These are phyloP conservation scores for Pichia pseudocactophila DNA, from an alignment of 805 yeast genomes.

Conservation along the genomic window DNA sequence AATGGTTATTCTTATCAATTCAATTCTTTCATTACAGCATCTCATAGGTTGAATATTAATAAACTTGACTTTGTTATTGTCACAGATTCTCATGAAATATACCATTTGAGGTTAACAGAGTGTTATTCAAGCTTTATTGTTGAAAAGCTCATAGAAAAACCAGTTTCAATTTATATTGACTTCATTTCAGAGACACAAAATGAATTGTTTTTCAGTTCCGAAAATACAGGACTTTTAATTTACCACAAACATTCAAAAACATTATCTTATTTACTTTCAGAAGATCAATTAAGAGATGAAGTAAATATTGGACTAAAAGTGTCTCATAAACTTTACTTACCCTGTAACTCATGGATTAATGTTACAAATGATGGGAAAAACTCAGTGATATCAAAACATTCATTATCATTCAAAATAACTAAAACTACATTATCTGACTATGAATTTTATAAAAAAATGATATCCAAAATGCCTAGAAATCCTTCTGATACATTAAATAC, in stretches of 20 bases:
- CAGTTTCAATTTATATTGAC: not conserved
- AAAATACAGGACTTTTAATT: not conserved
- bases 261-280: not conserved
- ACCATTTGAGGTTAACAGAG: not conserved
- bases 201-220: not conserved
- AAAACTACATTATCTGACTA: not conserved
- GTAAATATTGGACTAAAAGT: slow-evolving; percentile 1
- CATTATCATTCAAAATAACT: not conserved
- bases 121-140: too few relatives aligned
- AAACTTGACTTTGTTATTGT: not conserved
- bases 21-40: not conserved
- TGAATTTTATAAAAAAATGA: too few relatives aligned
- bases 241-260: not conserved
- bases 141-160: not conserved
- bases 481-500: too few relatives aligned
- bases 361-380: slow-evolving; percentile 4
- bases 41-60: not conserved
- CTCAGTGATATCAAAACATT: not conserved
- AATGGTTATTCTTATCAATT: not conserved
- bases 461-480: too few relatives aligned
- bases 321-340: not conserved
- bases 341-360: not conserved
- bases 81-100: not conserved
- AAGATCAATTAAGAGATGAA: not conserved
- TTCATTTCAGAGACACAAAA: not conserved